phyloP scores from a whole-genome alignment of 805 yeast genomes.

The Sungouiozyma ichnusensis region DNA sequence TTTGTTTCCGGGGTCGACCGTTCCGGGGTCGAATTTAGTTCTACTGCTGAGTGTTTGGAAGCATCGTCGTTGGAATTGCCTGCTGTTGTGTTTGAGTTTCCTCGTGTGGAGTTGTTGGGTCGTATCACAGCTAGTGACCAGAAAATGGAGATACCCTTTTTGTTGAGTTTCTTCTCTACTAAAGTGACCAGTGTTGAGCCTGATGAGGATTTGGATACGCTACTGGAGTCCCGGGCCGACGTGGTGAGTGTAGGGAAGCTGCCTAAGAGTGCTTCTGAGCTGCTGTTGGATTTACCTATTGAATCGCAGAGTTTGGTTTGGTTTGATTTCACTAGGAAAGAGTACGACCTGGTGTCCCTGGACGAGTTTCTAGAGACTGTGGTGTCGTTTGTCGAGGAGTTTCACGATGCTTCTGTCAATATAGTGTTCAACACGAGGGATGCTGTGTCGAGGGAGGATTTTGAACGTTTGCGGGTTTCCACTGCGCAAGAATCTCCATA shows the following conservation, averaged over 20 bases:
- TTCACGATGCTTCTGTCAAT: conserved; percentile 11
- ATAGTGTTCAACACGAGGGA: conserved; percentile 14
- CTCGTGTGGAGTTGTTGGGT: not conserved
- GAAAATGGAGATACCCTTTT: not conserved
- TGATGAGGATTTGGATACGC: conserved; percentile 4
- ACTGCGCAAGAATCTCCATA: too few species aligned
- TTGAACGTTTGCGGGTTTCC: conserved; percentile 3
- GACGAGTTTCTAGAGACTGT: conserved; percentile 22
- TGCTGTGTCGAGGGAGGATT: conserved; percentile 2
- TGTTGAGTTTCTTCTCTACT: not conserved
- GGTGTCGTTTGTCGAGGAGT: conserved; percentile 16
- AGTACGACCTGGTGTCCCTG: conserved; percentile 16
- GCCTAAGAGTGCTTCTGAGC: conserved; percentile 13
- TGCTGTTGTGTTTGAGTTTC: not conserved
- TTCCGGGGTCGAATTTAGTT: not conserved
- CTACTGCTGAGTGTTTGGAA: not conserved
- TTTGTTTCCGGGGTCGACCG: not conserved
- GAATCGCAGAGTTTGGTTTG: conserved; percentile 14
- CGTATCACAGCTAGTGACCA: not conserved
- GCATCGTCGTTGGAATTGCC: not conserved
- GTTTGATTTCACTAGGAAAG: conserved; percentile 15
- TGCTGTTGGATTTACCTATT: conserved; percentile 13
- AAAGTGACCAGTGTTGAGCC: conserved; percentile 3
- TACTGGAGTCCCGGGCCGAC: too few species aligned
- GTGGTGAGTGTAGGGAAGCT: conserved; percentile 6